These are phyloP conservation scores for Trichoderma oligosporum DNA, from an alignment of 2,329 filamentous ascomycete genomes.

Conservation along the genomic window DNA sequence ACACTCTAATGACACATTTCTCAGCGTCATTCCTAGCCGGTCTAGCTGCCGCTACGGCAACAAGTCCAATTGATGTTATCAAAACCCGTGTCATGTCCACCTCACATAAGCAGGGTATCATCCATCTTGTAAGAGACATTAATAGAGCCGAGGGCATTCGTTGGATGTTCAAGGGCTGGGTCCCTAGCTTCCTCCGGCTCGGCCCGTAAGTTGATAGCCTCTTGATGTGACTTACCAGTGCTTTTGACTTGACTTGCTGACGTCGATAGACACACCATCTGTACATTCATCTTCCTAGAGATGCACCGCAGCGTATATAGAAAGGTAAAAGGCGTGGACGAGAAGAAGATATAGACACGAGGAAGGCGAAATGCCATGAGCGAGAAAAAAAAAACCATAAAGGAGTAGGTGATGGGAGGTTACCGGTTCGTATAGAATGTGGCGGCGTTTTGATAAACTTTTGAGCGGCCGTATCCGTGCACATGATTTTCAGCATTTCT, in stretches of 20 bases:
- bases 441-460: slow-evolving; percentile 25
- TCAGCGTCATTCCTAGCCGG: slow-evolving; percentile 73
- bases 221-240: too few relatives aligned
- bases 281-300: slow-evolving; percentile 82
- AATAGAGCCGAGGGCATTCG: slow-evolving; percentile 66
- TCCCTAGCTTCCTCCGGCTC: slow-evolving; percentile 66
- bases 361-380: neutral
- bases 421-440: slow-evolving; percentile 19
- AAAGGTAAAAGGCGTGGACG: slow-evolving; percentile 43
- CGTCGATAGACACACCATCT: slow-evolving; percentile 67
- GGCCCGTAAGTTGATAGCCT: slow-evolving; percentile 51
- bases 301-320: slow-evolving; percentile 78
- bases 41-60: slow-evolving; percentile 79
- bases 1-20: slow-evolving; percentile 75
- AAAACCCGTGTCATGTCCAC: slow-evolving; percentile 85
- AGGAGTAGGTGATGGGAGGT: neutral
- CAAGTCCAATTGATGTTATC: slow-evolving; percentile 81
- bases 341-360: slow-evolving; percentile 20
- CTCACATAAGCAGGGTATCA: slow-evolving; percentile 47
- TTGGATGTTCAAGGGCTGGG: slow-evolving; percentile 91
- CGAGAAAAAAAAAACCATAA: neutral
- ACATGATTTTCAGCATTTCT: neutral
- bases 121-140: slow-evolving; percentile 61
- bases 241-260: neutral
- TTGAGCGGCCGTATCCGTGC: slow-evolving; percentile 16